Percentiles rank a stretch among this genome's conserved stretches.
Conservation (phyloP, 306 rosid species). For the Myrica gale region DNA sequence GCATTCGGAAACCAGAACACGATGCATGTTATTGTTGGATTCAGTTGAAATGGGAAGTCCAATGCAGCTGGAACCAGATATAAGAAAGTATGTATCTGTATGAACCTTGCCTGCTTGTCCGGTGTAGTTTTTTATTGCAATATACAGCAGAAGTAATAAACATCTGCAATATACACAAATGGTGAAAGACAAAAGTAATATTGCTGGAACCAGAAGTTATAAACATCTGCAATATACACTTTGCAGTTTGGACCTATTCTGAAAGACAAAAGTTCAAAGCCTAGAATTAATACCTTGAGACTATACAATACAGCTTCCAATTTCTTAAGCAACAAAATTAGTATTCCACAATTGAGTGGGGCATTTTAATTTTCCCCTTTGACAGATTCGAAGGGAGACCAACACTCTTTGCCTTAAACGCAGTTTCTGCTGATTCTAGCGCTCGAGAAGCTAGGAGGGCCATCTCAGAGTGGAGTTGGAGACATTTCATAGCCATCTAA, state of each 20-base stretch:
- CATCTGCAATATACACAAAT: neutral
- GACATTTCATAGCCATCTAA: slow-evolving; percentile 83
- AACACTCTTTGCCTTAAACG: slow-evolving; percentile 38
- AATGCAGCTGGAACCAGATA: slow-evolving; percentile 64
- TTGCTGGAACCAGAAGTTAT: no score
- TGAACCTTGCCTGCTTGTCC: slow-evolving; percentile 14
- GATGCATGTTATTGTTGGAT: slow-evolving; percentile 79
- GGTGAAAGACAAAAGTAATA: no score
- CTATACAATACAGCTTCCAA: neutral
- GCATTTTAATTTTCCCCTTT: slow-evolving; percentile 60
- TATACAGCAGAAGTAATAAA: no score
- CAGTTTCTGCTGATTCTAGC: slow-evolving; percentile 60
- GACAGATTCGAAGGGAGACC: slow-evolving; percentile 53
- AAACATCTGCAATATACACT: neutral
- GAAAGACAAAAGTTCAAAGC: neutral
- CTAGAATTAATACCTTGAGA: slow-evolving; percentile 8
- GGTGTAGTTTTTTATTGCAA: slow-evolving; percentile 2
- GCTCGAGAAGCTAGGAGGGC: slow-evolving; percentile 92
- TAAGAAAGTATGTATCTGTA: slow-evolving; percentile 51
- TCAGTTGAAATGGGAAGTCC: slow-evolving; percentile 64
- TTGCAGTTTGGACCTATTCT: neutral
- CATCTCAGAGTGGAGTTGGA: slow-evolving; percentile 92
- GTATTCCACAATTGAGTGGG: slow-evolving; percentile 41
- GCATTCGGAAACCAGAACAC: slow-evolving; percentile 41
- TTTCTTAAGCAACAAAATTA: slow-evolving; percentile 13